Evolutionary conservation across 2,329 filamentous ascomycete species (phyloP), one percentile per base, ranked within the genome.

Genomic region (Chaetomiaceae sp.): DNA sequence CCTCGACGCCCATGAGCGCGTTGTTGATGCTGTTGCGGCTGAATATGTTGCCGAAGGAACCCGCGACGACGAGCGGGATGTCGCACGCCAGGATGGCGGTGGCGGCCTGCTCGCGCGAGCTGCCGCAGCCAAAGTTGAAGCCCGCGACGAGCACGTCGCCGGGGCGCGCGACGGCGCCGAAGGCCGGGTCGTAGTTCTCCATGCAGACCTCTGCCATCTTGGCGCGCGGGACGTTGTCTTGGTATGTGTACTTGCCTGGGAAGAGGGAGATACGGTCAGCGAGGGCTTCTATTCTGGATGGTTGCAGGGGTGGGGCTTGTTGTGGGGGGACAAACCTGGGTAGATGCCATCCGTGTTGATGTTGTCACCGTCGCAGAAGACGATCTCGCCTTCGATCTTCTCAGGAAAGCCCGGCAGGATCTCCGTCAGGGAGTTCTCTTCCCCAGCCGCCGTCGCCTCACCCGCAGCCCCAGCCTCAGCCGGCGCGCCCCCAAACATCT

Each of bases 331-430:
- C n/a, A n/a, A n/a, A n/a, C n/a, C n/a, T n/a, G n/a, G n/a, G n/a
- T 97, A 97, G 63, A 97, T 95, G 44, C 78, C 83, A 60, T 97
- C 91, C 0, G 91, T 97, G 68, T 93, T 87, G 63, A 96, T 80
- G 67, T 95, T 94, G 55, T 76, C 71, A 1, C 78, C 80, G 58
- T 95, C 87, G 61, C 80, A 87, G 67, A 93, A 95, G 38, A 95
- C 74, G 48, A 97, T 94, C 65, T 96, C 88, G 18, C 91, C 91
- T 8, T 75, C 72, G 12, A 97, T 80, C 52, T 81, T 82, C 57
- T 89, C 84, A 0, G 90, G 89, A 63, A 97, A 96, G 29, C 89
- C 89, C 1, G 88, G 86, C 2, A 91, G 77, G 43, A 95, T 79
- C 17, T 90, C 81, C 0, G 84, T 90, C 46, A 67, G 59, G 27